phyloP scores from a whole-genome alignment of 2,329 filamentous ascomycete genomes.

The Tolypocladium tundrense region DNA sequence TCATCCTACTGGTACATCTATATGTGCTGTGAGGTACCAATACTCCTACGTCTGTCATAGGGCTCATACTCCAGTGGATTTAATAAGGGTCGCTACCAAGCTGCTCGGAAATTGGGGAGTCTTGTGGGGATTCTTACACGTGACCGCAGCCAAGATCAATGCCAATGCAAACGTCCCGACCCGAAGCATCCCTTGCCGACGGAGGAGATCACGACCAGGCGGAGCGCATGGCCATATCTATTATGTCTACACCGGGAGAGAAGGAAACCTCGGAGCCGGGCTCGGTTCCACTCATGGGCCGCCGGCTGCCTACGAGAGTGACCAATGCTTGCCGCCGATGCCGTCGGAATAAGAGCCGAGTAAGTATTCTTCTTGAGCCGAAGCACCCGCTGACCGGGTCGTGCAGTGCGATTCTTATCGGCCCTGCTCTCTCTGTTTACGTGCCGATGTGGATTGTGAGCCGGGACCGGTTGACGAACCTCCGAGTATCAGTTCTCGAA shows the following conservation, averaged over 20 bases:
- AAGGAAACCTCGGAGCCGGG: conserved; percentile 1
- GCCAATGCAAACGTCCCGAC: neutral
- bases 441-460: conserved; percentile 1
- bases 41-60: no score
- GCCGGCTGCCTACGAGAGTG: conserved; percentile 1
- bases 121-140: neutral
- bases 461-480: neutral
- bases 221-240: neutral
- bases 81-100: no score
- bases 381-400: neutral
- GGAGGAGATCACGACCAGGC: neutral
- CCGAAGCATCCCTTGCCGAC: neutral
- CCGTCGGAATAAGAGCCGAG: conserved; percentile 1
- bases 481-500: neutral
- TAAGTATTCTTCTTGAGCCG: neutral
- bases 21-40: no score
- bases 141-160: neutral
- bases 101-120: no score
- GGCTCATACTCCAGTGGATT: no score
- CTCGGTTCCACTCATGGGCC: neutral
- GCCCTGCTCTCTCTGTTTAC: conserved; percentile 1
- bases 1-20: no score
- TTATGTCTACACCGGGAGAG: neutral
- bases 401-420: conserved; percentile 1
- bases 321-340: conserved; percentile 1